phyloP scores from a whole-genome alignment of 1,139 yeast genomes.

The Saccharomycopsis phalli region DNA sequence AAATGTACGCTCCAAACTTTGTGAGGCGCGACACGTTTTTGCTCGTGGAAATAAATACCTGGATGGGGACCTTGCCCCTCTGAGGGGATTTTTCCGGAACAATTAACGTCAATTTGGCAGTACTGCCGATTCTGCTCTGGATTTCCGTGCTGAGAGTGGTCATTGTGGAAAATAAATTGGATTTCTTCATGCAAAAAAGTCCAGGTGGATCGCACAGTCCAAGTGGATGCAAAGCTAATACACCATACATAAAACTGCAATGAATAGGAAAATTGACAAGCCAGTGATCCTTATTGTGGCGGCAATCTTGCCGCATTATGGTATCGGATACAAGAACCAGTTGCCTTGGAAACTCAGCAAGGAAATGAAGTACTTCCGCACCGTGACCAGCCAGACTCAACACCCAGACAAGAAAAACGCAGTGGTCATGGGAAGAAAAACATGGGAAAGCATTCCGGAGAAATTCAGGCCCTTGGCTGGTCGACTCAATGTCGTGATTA shows the following conservation, averaged over 20 bases:
- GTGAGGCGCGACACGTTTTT: slow-evolving; percentile 25
- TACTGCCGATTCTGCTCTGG: neutral
- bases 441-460: slow-evolving; percentile 90
- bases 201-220: too few relatives aligned
- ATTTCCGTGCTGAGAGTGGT: slow-evolving; percentile 19
- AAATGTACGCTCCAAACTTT: slow-evolving; percentile 29
- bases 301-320: slow-evolving; percentile 67
- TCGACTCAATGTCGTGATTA: slow-evolving; percentile 67
- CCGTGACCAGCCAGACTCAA: slow-evolving; percentile 46
- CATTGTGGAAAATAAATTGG: neutral
- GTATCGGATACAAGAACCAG: slow-evolving; percentile 75
- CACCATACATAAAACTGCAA: too few relatives aligned
- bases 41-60: slow-evolving; percentile 26
- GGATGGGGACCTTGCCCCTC: slow-evolving; percentile 28
- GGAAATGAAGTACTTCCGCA: slow-evolving; percentile 80
- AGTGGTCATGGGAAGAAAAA: slow-evolving; percentile 92
- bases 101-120: neutral
- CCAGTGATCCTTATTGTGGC: slow-evolving; percentile 65
- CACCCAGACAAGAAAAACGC: slow-evolving; percentile 41
- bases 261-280: too few relatives aligned
- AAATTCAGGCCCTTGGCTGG: slow-evolving; percentile 76
- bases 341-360: slow-evolving; percentile 83
- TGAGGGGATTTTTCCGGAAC: neutral
- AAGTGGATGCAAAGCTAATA: too few relatives aligned
- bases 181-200: too few relatives aligned